Percentiles rank a stretch among this genome's conserved stretches.
Evolutionary conservation across 2,329 filamentous ascomycete genomes (phyloP).

Genomic region (Byssochlamys sp.): DNA sequence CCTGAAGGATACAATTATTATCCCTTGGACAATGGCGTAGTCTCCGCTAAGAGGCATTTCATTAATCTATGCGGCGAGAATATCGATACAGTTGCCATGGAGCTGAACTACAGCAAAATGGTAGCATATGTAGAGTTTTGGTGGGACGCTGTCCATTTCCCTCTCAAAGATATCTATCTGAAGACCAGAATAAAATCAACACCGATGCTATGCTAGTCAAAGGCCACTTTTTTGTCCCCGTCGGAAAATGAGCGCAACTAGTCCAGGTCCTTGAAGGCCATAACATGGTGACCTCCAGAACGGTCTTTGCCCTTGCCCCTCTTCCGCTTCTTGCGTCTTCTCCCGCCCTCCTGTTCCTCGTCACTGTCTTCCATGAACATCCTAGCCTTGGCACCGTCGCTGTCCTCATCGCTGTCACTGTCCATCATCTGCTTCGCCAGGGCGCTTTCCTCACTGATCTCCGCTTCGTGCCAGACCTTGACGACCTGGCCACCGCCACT

Average conservation of each 20-base stretch:
- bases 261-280: conserved; percentile 36
- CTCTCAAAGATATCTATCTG: neutral
- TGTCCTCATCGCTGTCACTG: conserved; percentile 36
- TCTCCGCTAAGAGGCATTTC: too few relatives aligned
- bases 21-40: too few relatives aligned
- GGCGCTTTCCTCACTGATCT: conserved; percentile 42
- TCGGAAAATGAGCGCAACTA: conserved; percentile 15
- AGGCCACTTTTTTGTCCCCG: neutral
- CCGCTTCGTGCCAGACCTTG: conserved; percentile 78
- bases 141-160: neutral
- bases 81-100: too few relatives aligned
- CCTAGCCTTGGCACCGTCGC: conserved; percentile 15
- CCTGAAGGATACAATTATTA: too few relatives aligned
- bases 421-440: conserved; percentile 27
- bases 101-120: too few relatives aligned
- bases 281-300: conserved; percentile 29
- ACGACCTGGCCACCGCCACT: conserved; percentile 76
- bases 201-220: conserved; percentile 2
- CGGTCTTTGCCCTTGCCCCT: conserved; percentile 36
- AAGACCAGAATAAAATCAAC: neutral
- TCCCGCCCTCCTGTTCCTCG: conserved; percentile 35
- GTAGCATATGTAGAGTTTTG: neutral
- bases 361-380: conserved; percentile 35
- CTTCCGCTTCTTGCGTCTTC: conserved; percentile 41
- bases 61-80: too few relatives aligned